phyloP scores from a whole-genome alignment of 2,329 filamentous ascomycete species.

The Passalora sequoiae region DNA sequence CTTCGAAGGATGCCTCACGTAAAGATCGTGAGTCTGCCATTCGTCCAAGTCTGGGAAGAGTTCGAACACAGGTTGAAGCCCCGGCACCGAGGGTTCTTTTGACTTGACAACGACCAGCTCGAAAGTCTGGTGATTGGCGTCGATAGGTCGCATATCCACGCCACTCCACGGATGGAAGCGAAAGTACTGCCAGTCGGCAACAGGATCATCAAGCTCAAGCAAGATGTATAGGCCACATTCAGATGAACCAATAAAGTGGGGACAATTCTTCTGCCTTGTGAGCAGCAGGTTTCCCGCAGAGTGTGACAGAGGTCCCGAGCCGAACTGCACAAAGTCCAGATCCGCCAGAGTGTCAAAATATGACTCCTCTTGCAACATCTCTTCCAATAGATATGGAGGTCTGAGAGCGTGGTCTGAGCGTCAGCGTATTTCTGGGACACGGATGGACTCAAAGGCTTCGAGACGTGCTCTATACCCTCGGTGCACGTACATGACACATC shows the following conservation, averaged over 20 bases:
- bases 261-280: neutral
- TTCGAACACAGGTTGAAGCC: conserved; percentile 24
- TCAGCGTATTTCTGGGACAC: too few species aligned
- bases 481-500: neutral
- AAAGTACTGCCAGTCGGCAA: neutral
- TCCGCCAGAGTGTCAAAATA: neutral
- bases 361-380: neutral
- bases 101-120: neutral
- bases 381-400: neutral
- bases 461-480: too few species aligned
- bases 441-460: too few species aligned
- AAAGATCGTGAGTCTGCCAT: conserved; percentile 25
- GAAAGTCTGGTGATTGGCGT: too few species aligned
- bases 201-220: neutral
- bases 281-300: neutral
- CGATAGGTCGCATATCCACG: neutral
- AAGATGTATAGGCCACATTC: neutral
- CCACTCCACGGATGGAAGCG: neutral
- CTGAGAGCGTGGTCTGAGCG: too few species aligned
- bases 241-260: neutral
- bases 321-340: neutral
- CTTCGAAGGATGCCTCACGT: conserved; percentile 20
- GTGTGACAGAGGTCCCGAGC: neutral
- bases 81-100: neutral
- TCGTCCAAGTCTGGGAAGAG: conserved; percentile 30